Conservation (phyloP, 805 yeast species). For the Candida tibetensis region DNA sequence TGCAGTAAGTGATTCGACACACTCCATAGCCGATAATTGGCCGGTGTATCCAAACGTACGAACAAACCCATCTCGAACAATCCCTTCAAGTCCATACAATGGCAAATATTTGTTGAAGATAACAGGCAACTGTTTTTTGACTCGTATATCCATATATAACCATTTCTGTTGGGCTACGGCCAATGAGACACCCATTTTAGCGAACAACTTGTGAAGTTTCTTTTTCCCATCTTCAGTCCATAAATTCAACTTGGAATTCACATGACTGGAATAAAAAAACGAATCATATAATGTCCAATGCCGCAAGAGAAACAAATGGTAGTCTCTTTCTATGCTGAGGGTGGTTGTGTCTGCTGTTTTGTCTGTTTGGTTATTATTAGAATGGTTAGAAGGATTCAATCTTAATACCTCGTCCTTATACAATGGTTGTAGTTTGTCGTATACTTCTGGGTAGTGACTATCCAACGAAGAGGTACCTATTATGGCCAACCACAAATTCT, state of each 20-base stretch:
- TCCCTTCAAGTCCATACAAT: constrained; percentile 75
- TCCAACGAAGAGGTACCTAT: constrained; percentile 86
- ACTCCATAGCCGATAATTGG: constrained; percentile 85
- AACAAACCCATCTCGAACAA: constrained; percentile 81
- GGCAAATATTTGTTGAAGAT: constrained; percentile 71
- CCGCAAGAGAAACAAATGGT: constrained; percentile 76
- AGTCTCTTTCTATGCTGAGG: constrained; percentile 75
- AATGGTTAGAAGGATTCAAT: constrained; percentile 42
- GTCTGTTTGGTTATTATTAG: constrained; percentile 13
- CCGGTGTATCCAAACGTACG: constrained; percentile 88
- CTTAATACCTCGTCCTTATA: constrained; percentile 81
- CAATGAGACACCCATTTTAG: constrained; percentile 92
- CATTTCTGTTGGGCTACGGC: constrained; percentile 88
- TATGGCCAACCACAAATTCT: constrained; percentile 79
- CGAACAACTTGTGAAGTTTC: constrained; percentile 84
- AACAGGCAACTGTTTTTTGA: constrained; percentile 69
- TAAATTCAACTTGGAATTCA: constrained; percentile 78
- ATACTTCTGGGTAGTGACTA: constrained; percentile 68
- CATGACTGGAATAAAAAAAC: constrained; percentile 85
- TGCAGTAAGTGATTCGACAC: constrained; percentile 85
- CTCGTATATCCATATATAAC: constrained; percentile 80
- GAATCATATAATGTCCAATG: constrained; percentile 94
- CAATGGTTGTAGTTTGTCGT: constrained; percentile 68
- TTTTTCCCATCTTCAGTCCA: constrained; percentile 94
- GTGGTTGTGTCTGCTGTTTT: constrained; percentile 42